Percentiles rank a stretch among this genome's conserved stretches.
These are phyloP conservation scores for Bassia scoparia DNA, from an alignment of 148 eudicot species.

Conservation along the genomic window DNA sequence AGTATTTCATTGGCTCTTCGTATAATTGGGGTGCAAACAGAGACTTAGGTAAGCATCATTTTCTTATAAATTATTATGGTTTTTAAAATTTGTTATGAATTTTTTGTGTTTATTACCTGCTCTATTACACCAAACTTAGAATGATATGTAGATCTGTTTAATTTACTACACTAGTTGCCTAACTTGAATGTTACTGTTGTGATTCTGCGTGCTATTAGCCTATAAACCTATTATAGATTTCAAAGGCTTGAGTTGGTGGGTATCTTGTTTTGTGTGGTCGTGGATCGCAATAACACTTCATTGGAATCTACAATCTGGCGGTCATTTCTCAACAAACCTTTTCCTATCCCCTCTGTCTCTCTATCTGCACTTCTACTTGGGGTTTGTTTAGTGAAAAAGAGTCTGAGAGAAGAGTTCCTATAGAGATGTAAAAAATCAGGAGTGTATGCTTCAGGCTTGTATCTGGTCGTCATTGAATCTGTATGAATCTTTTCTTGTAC, in stretches of 20 bases:
- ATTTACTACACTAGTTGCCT: no score
- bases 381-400: neutral
- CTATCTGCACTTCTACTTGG: neutral
- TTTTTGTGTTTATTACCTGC: neutral
- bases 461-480: neutral
- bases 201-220: no score
- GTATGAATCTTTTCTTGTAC: conserved; percentile 18
- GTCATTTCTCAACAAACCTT: no score
- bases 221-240: no score
- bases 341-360: neutral
- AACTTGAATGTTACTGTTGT: no score
- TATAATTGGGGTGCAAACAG: conserved; percentile 68
- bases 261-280: neutral
- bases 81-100: neutral
- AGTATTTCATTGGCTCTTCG: conserved; percentile 91
- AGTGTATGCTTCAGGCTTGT: neutral
- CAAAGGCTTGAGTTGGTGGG: neutral
- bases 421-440: neutral
- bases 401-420: neutral
- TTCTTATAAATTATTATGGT: neutral
- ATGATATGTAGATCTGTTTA: no score
- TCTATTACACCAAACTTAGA: neutral
- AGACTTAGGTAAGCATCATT: conserved; percentile 57
- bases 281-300: neutral
- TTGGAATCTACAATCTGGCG: no score